Base-by-base conservation (phyloP, 306 rosid species). In the Acmispon strigosus region DNA sequence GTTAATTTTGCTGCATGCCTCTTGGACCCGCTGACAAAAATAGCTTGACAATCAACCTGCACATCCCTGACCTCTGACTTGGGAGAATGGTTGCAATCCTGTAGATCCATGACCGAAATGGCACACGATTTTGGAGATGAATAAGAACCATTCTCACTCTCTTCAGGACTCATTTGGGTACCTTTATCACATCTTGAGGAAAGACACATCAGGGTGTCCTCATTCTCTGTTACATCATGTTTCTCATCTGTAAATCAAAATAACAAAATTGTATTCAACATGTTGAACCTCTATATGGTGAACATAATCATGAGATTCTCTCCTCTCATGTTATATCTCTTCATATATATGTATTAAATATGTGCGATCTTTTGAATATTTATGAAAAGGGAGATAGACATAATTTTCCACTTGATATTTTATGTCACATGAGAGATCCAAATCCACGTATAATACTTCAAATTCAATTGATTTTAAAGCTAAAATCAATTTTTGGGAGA, bases 21-120 rank as follows among this genome's bases (percentile, higher is more conserved):
- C 75, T 76, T 82, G 10, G 86, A 77, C 83, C 84, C 74, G 72
- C 79, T 77, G 29, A 53, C 56, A 57, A 76, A 68, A 17, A 84
- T 81, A 62, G 88, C 87, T 14, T 90, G 76, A 79, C 78, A 81
- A 50, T 93, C 98, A 45, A 93, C 89, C 80, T 79, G 73, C 74
- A 93, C 98, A 81, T 90, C 98, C 76, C 85, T 90, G 62, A 90
- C 84, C 69, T 87, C 89, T 73, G 80, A 70, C 67, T 76, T 85
- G 7, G 77, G 27, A 66, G 62, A 77, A 43, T 42, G 63, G 12
- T n/a, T n/a, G n/a, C 67, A 69, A 47, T 41, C 63, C 29, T 82
- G 80, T 76, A 45, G 79, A 73, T 81, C 83, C 34, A 43, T 68
- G 44, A 70, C 56, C 9, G 77, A 74, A 52, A 17, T 69, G 8